These are phyloP conservation scores for Euphorbia celastroides DNA, from an alignment of 441 rosid genomes.

Conservation along the genomic window DNA sequence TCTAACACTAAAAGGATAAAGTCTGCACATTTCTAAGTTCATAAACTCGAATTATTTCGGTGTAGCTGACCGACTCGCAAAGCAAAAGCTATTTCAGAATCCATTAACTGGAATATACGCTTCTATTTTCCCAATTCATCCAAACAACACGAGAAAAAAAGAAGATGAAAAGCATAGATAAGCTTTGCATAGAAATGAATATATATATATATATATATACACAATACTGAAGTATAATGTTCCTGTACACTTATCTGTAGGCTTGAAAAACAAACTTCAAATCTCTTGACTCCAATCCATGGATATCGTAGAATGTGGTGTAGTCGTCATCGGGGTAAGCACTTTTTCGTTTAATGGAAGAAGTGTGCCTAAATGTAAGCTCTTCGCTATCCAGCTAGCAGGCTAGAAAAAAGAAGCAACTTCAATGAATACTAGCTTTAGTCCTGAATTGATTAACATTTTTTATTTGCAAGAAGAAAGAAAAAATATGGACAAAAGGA, in stretches of 20 bases:
- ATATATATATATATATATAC: neutral
- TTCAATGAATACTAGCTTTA: neutral
- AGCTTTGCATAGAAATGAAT: too few species aligned
- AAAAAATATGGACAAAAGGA: too few species aligned
- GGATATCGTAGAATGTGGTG: conserved; percentile 13
- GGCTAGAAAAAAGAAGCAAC: conserved; percentile 31
- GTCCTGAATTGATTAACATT: neutral
- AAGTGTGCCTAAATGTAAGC: conserved; percentile 45
- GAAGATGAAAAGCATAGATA: too few species aligned
- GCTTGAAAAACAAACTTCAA: conserved; percentile 21
- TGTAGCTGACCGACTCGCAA: too few species aligned
- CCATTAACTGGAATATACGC: neutral
- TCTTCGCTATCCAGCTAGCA: conserved; percentile 48
- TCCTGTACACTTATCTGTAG: conserved; percentile 1
- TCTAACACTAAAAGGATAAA: too few species aligned
- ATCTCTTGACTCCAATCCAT: conserved; percentile 45
- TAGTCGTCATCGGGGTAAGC: conserved; percentile 8
- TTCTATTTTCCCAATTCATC: too few species aligned
- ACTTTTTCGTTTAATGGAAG: conserved; percentile 25
- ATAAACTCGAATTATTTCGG: too few species aligned
- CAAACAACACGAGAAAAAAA: too few species aligned
- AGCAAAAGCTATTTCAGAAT: too few species aligned
- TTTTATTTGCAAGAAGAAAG: neutral
- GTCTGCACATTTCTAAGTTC: too few species aligned
- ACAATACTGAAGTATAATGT: neutral